A percentile compares a stretch with the other conserved stretches of the same genome.
phyloP scores from a whole-genome alignment of 805 yeast species.

The Candida arabinofermentans region DNA sequence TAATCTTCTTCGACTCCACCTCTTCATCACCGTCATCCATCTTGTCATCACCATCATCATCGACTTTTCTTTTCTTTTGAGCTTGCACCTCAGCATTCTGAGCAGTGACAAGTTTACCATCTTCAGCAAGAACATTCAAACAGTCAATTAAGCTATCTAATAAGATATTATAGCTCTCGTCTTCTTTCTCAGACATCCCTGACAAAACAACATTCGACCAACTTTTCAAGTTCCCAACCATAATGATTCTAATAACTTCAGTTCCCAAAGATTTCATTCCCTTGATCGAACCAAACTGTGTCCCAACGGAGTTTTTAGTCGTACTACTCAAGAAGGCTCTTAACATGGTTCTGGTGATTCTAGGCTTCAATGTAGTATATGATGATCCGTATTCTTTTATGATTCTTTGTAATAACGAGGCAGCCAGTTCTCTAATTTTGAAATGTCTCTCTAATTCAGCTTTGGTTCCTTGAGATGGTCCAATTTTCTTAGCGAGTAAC shows the following conservation, averaged over 20 bases:
- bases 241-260: conserved; percentile 79
- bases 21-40: conserved; percentile 36
- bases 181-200: conserved; percentile 15
- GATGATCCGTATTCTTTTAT: conserved; percentile 76
- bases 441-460: conserved; percentile 32
- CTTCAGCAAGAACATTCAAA: conserved; percentile 43
- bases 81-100: conserved; percentile 9
- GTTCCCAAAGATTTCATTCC: conserved; percentile 83
- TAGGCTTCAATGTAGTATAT: conserved; percentile 84
- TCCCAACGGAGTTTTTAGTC: conserved; percentile 75
- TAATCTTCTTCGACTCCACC: conserved; percentile 31
- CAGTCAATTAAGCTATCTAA: conserved; percentile 54
- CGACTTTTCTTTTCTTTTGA: neutral
- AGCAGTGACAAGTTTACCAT: conserved; percentile 24
- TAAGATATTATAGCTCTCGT: conserved; percentile 19
- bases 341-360: conserved; percentile 88
- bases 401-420: conserved; percentile 76
- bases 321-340: conserved; percentile 77
- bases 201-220: conserved; percentile 67
- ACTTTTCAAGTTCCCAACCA: conserved; percentile 77
- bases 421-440: conserved; percentile 84
- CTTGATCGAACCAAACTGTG: conserved; percentile 86
- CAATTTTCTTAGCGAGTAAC: conserved; percentile 84
- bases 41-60: conserved; percentile 18
- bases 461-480: conserved; percentile 32